A percentile compares a stretch with the other conserved stretches of the same genome.
Conservation (phyloP, 2,329 filamentous ascomycete species). For the Clonostachys byssicola region DNA sequence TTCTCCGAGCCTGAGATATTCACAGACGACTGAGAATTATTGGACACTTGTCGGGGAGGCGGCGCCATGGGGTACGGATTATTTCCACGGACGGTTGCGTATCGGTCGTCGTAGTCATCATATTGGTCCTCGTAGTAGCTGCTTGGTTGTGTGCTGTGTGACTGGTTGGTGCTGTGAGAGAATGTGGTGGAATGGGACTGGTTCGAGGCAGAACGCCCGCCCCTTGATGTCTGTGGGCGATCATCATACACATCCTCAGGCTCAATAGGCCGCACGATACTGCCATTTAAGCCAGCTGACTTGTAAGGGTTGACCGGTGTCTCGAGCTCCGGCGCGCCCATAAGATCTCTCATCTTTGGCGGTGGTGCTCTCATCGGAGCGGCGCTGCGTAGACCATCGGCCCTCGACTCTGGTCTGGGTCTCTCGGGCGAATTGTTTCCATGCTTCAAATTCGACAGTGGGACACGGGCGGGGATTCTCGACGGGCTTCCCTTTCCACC, state of each 20-base stretch:
- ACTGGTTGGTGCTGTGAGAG: slow-evolving; percentile 22
- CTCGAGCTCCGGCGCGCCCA: slow-evolving; percentile 44
- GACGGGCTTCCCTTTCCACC: slow-evolving; percentile 22
- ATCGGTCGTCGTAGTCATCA: slow-evolving; percentile 26
- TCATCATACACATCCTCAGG: slow-evolving; percentile 90
- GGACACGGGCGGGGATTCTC: slow-evolving; percentile 66
- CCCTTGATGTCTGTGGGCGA: slow-evolving; percentile 23
- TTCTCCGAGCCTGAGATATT: slow-evolving; percentile 83
- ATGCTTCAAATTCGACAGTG: slow-evolving; percentile 64
- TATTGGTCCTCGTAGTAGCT: slow-evolving; percentile 14
- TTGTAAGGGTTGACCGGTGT: slow-evolving; percentile 45
- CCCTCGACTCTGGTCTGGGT: slow-evolving; percentile 34
- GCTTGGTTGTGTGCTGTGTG: slow-evolving; percentile 20
- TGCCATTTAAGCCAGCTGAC: slow-evolving; percentile 40
- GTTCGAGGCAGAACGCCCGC: slow-evolving; percentile 23
- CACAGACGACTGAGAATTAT: slow-evolving; percentile 71
- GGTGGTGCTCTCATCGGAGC: slow-evolving; percentile 67
- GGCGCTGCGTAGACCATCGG: slow-evolving; percentile 45
- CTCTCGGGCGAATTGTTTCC: slow-evolving; percentile 82
- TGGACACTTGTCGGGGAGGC: slow-evolving; percentile 56
- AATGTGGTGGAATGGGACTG: too few species aligned
- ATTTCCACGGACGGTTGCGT: slow-evolving; percentile 32
- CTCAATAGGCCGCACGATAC: slow-evolving; percentile 55
- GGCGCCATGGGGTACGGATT: slow-evolving; percentile 24
- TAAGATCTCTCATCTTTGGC: slow-evolving; percentile 86